Evolutionary conservation across 768 basidiomycete species (phyloP).

Genomic region (Porpolomopsis calyptriformis): DNA sequence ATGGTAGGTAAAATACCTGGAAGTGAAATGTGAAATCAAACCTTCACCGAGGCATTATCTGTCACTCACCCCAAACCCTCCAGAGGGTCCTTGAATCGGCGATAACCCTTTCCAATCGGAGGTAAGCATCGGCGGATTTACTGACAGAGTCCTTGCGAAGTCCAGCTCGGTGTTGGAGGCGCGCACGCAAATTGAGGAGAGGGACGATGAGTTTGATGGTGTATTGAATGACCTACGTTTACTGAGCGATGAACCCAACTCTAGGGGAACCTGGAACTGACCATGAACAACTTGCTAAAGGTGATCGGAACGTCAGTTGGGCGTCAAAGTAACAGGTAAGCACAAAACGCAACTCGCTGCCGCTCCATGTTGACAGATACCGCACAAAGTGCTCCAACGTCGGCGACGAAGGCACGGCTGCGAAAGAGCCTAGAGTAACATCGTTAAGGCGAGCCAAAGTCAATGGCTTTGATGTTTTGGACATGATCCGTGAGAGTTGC

Average conservation of each 20-base stretch:
- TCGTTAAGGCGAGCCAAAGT: constrained; percentile 49
- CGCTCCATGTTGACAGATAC: constrained; percentile 75
- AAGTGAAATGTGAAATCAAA: background rate
- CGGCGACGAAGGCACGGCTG: constrained; percentile 45
- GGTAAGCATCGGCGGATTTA: constrained; percentile 37
- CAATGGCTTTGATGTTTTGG: constrained; percentile 34
- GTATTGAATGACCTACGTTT: constrained; percentile 58
- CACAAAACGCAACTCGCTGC: constrained; percentile 62
- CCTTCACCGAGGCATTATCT: too few species aligned
- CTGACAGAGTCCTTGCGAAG: constrained; percentile 45
- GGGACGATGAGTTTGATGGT: constrained; percentile 60
- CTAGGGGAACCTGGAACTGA: constrained; percentile 15
- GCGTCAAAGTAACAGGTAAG: constrained; percentile 4
- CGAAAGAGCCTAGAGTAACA: constrained; percentile 52
- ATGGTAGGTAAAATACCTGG: constrained; percentile 68
- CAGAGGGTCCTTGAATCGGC: constrained; percentile 64
- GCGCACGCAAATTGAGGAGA: constrained; percentile 54
- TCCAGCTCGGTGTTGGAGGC: constrained; percentile 56
- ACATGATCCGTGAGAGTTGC: constrained; percentile 31
- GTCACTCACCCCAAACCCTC: constrained; percentile 72
- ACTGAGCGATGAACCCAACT: background rate
- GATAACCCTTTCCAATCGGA: constrained; percentile 45
- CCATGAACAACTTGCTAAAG: constrained; percentile 69
- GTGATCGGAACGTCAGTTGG: constrained; percentile 5
- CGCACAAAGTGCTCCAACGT: constrained; percentile 63